phyloP scores from a whole-genome alignment of 208 protist genomes.

The Acanthamoeba lenticulata region DNA sequence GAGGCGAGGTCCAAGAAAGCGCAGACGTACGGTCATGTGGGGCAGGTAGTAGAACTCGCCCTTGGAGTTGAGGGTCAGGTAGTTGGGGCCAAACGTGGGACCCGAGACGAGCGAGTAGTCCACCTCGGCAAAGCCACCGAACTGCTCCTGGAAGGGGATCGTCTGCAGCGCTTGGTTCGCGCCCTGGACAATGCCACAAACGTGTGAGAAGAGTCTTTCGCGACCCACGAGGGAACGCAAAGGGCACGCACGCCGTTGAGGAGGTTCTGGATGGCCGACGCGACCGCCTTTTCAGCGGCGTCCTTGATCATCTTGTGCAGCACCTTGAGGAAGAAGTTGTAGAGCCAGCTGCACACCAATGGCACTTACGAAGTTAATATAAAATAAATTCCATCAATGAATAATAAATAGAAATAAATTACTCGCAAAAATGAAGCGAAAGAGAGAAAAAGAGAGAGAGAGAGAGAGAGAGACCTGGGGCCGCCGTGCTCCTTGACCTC shows the following conservation, averaged over 20 bases:
- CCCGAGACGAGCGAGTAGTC: not conserved
- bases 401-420: too few relatives aligned
- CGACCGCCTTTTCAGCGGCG: not conserved
- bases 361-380: too few relatives aligned
- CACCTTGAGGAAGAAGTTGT: constrained; percentile 34
- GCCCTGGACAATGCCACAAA: not conserved
- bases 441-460: not conserved
- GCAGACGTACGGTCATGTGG: not conserved
- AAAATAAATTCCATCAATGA: too few relatives aligned
- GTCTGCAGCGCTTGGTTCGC: constrained; percentile 3
- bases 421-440: not conserved
- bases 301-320: not conserved
- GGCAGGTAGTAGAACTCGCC: constrained; percentile 41
- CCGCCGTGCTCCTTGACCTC: not conserved
- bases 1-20: too few relatives aligned
- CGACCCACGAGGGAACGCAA: not conserved
- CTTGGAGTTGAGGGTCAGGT: constrained; percentile 48
- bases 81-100: not conserved
- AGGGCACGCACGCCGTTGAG: not conserved
- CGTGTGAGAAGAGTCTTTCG: too few relatives aligned
- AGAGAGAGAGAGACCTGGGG: not conserved
- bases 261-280: not conserved
- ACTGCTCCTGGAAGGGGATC: not conserved
- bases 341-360: not conserved
- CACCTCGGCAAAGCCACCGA: not conserved